phyloP scores from a whole-genome alignment of 257 asterid species.

The Linaria vulgaris region DNA sequence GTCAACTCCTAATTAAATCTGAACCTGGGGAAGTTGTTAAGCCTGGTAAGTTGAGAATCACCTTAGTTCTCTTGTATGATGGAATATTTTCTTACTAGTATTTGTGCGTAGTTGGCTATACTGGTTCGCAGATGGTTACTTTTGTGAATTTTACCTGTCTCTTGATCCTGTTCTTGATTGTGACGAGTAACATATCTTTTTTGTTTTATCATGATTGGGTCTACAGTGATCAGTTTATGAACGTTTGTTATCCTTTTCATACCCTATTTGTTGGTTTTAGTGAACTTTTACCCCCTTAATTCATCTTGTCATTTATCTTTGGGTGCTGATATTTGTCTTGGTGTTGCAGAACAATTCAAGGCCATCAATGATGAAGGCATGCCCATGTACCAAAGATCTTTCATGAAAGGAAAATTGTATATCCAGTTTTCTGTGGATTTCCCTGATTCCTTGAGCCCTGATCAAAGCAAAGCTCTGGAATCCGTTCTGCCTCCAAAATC shows the following conservation, averaged over 20 bases:
- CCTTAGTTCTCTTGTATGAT: neutral
- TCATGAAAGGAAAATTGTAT: slow-evolving; percentile 39
- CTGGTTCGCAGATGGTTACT: too few species aligned
- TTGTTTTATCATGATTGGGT: too few species aligned
- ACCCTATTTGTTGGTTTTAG: too few species aligned
- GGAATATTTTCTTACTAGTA: too few species aligned
- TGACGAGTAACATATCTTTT: too few species aligned
- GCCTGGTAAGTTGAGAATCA: slow-evolving; percentile 41
- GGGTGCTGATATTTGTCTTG: neutral
- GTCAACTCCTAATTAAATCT: slow-evolving; percentile 58
- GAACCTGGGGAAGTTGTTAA: slow-evolving; percentile 61
- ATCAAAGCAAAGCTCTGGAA: slow-evolving; percentile 32
- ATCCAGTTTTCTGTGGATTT: slow-evolving; percentile 35
- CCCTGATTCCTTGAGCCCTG: slow-evolving; percentile 28
- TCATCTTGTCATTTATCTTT: too few species aligned
- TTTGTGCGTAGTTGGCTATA: too few species aligned
- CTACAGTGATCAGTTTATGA: too few species aligned
- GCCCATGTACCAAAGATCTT: slow-evolving; percentile 34
- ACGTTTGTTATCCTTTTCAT: too few species aligned
- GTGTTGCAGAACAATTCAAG: slow-evolving; percentile 25
- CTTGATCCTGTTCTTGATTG: too few species aligned
- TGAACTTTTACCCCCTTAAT: too few species aligned
- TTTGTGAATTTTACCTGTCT: too few species aligned
- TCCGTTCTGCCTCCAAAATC: slow-evolving; percentile 40
- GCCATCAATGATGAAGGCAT: slow-evolving; percentile 40